Conservation (phyloP, 805 yeast genomes). For the Cyberlindnera suaveolens region DNA sequence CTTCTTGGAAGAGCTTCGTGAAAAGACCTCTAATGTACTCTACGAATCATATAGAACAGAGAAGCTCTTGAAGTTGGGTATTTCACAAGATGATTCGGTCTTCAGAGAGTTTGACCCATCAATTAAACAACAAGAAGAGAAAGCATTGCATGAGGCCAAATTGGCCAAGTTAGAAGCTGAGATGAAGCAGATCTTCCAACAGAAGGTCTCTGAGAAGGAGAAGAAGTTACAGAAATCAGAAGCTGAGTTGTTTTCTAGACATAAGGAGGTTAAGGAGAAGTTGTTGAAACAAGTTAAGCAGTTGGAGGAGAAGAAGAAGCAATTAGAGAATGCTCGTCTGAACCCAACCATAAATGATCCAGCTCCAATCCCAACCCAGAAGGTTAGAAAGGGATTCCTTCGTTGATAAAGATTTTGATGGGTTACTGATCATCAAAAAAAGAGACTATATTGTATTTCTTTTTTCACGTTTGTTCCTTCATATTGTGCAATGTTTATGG, state of each 20-base stretch:
- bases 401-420: conserved; percentile 33
- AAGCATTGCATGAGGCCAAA: conserved; percentile 87
- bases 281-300: conserved; percentile 81
- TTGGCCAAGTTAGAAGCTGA: conserved; percentile 91
- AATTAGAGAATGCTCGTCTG: conserved; percentile 57
- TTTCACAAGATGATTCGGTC: conserved; percentile 88
- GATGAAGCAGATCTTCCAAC: conserved; percentile 94
- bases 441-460: no score
- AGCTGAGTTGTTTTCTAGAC: conserved; percentile 91
- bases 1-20: conserved; percentile 90
- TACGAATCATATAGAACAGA: conserved; percentile 88
- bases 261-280: conserved; percentile 95
- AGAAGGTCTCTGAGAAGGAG: conserved; percentile 94
- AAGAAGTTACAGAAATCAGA: conserved; percentile 94
- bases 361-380: conserved; percentile 37
- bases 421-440: no score
- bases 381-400: conserved; percentile 75
- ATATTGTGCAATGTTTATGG: no score
- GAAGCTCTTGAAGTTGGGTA: conserved; percentile 75
- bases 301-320: conserved; percentile 85
- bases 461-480: no score
- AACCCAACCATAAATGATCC: conserved; percentile 31
- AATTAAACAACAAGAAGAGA: conserved; percentile 89
- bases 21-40: conserved; percentile 64
- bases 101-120: conserved; percentile 93